Evolutionary conservation across 202 grass and related monocot species (phyloP).

Genomic region (Setaria viridis): DNA sequence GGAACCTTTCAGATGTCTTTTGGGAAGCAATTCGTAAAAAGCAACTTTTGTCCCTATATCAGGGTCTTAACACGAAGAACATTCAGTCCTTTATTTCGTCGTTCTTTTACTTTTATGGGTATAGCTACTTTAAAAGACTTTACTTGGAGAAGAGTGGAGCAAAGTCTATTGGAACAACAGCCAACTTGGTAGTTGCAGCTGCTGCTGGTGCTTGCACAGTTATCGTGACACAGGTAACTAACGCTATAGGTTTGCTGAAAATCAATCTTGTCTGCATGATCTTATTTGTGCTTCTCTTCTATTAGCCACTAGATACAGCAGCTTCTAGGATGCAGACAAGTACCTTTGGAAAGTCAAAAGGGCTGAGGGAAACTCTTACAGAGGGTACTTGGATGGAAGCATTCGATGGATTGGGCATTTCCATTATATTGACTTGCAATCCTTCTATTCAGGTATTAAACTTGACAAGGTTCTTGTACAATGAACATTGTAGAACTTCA

Average conservation of each 20-base stretch:
- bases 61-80: conserved; percentile 95
- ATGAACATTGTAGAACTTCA: conserved; percentile 14
- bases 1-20: conserved; percentile 94
- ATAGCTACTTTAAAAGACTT: conserved; percentile 94
- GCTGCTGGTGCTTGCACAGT: conserved; percentile 95
- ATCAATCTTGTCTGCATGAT: conserved; percentile 24
- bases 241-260: neutral
- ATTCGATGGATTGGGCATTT: conserved; percentile 92
- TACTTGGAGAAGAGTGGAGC: conserved; percentile 86
- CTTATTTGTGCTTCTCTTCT: conserved; percentile 19
- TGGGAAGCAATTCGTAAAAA: conserved; percentile 85
- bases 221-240: conserved; percentile 76
- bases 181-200: conserved; percentile 87
- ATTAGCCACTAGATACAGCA: conserved; percentile 93
- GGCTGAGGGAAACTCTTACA: conserved; percentile 77
- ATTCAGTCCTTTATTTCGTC: conserved; percentile 92
- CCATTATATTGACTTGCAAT: conserved; percentile 91
- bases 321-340: conserved; percentile 99
- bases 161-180: conserved; percentile 88
- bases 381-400: conserved; percentile 85
- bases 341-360: conserved; percentile 95
- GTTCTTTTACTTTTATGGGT: conserved; percentile 96
- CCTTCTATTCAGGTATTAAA: conserved; percentile 95
- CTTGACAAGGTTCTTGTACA: conserved; percentile 17
- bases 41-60: conserved; percentile 87